Conservation (phyloP, 805 yeast species). For the Saturnispora mendoncae region DNA sequence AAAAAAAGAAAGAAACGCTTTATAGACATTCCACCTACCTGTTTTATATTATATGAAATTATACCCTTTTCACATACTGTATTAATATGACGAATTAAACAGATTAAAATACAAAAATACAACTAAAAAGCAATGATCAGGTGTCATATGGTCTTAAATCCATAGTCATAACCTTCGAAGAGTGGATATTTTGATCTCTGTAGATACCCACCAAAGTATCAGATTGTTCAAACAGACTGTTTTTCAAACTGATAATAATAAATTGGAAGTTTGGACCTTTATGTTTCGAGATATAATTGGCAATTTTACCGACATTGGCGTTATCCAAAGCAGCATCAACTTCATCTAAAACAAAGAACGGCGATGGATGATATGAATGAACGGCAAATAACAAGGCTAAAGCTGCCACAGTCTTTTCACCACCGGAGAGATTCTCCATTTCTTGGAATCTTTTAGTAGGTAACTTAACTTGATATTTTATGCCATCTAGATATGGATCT, state of each 20-base stretch:
- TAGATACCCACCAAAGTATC: constrained; percentile 91
- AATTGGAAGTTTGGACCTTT: constrained; percentile 79
- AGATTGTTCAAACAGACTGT: constrained; percentile 75
- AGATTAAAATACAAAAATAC: too few relatives aligned
- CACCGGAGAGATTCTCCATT: constrained; percentile 90
- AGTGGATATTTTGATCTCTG: constrained; percentile 65
- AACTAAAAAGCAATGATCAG: background rate
- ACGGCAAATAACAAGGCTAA: constrained; percentile 84
- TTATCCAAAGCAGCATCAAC: constrained; percentile 97
- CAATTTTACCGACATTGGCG: constrained; percentile 76
- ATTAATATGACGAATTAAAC: too few relatives aligned
- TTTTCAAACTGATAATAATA: constrained; percentile 87
- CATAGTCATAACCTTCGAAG: constrained; percentile 64
- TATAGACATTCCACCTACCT: background rate
- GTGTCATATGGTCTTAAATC: constrained; percentile 56
- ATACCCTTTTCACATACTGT: background rate
- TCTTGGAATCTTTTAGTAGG: constrained; percentile 90
- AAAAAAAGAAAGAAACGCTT: too few relatives aligned
- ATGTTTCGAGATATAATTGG: constrained; percentile 70
- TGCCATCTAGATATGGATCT: constrained; percentile 78
- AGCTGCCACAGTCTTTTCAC: constrained; percentile 96
- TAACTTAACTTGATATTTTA: constrained; percentile 90
- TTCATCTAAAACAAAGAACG: constrained; percentile 92
- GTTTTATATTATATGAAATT: background rate
- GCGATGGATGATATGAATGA: constrained; percentile 86